phyloP scores from a whole-genome alignment of 1,284 basidiomycete species.

The Apiotrichum mycotoxinovorans region DNA sequence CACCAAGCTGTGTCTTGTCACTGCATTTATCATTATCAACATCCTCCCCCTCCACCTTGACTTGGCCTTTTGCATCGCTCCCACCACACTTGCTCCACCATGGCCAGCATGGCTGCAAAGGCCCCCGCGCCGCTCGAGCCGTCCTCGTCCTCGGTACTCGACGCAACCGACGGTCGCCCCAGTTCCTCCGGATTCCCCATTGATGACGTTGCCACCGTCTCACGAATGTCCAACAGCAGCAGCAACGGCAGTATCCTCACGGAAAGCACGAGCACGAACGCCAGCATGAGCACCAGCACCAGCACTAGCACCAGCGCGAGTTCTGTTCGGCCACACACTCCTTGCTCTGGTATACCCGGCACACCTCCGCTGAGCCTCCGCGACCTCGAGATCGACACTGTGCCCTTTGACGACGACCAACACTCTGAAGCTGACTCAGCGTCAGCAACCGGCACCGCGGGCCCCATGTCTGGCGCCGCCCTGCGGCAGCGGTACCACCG shows the following conservation, averaged over 20 bases:
- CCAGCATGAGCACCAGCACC: no score
- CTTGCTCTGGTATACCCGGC: background rate
- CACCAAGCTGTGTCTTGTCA: no score
- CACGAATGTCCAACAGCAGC: no score
- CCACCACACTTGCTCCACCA: background rate
- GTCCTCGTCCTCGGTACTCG: no score
- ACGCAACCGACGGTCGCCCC: no score
- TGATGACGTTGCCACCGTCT: no score
- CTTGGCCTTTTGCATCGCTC: background rate
- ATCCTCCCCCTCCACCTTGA: background rate
- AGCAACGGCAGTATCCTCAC: no score
- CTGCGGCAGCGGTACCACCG: constrained; percentile 26
- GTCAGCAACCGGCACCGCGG: background rate
- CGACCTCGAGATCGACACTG: background rate
- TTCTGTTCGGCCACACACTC: background rate
- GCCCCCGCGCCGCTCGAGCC: no score
- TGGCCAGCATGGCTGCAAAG: background rate
- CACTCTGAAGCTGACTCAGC: background rate
- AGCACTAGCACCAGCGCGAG: background rate
- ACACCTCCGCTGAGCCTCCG: background rate
- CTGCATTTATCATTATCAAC: no score
- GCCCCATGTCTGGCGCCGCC: background rate
- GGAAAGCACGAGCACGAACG: no score
- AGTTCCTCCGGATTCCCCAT: no score
- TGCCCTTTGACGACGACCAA: background rate